Conservation (phyloP, 345 rosid species). For the Hibiscus syriacus region DNA sequence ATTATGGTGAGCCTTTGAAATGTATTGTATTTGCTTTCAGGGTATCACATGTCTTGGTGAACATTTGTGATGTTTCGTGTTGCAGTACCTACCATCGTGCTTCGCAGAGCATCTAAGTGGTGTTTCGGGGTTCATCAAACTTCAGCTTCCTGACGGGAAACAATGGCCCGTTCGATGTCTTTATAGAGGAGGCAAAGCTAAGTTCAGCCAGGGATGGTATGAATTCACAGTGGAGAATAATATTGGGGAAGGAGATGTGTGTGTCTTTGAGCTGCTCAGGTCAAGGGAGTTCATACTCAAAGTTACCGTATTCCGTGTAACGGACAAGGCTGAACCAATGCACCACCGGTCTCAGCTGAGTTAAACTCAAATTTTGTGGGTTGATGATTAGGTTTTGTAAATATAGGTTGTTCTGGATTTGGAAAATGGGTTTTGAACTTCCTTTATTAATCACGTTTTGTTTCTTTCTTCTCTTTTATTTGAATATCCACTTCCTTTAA, state of each 20-base stretch:
- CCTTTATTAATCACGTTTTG: too few relatives aligned
- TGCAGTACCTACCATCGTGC: background rate
- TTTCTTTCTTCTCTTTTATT: too few relatives aligned
- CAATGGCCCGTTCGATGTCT: conserved; percentile 88
- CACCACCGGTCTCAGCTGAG: conserved; percentile 20
- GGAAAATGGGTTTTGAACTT: too few relatives aligned
- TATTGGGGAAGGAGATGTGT: conserved; percentile 85
- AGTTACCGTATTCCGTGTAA: conserved; percentile 64
- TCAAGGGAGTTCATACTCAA: conserved; percentile 69
- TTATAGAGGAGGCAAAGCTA: conserved; percentile 79
- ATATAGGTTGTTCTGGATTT: too few relatives aligned
- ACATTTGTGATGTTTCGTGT: background rate
- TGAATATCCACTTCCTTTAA: too few relatives aligned
- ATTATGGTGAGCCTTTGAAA: background rate
- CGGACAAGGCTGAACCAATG: conserved; percentile 17
- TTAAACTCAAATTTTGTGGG: too few relatives aligned
- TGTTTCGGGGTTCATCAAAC: conserved; percentile 74
- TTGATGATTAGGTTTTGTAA: too few relatives aligned
- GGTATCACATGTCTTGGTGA: background rate
- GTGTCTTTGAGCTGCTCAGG: conserved; percentile 66
- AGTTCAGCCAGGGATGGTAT: conserved; percentile 85
- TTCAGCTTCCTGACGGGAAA: conserved; percentile 58
- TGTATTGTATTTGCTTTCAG: background rate
- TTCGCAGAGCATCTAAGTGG: conserved; percentile 20
- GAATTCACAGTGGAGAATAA: conserved; percentile 76